Conservation (phyloP, 2,329 filamentous ascomycete species). For the Fusarium sp. region DNA sequence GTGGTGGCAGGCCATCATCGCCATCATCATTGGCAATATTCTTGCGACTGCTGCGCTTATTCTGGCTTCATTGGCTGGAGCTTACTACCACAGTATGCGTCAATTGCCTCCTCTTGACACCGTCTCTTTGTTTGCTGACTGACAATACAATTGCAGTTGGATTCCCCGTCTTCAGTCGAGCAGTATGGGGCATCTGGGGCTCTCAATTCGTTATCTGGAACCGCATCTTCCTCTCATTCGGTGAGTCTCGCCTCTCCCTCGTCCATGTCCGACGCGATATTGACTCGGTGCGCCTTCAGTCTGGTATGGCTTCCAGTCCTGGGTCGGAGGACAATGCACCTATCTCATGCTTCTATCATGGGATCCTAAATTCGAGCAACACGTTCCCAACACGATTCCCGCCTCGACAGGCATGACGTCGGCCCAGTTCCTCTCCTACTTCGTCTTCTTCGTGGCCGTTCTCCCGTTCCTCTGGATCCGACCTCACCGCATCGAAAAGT, state of each 20-base stretch:
- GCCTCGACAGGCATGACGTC: constrained; percentile 56
- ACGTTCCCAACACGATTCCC: constrained; percentile 57
- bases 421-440: constrained; percentile 56
- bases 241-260: constrained; percentile 39
- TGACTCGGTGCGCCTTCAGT: neutral
- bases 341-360: constrained; percentile 59
- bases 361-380: constrained; percentile 56
- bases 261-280: neutral
- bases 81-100: constrained; percentile 54
- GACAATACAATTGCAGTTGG: constrained; percentile 46
- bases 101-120: neutral
- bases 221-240: constrained; percentile 55
- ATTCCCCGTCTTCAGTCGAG: constrained; percentile 54
- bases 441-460: constrained; percentile 57
- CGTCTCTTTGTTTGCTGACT: constrained; percentile 1
- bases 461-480: constrained; percentile 58
- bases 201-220: constrained; percentile 57
- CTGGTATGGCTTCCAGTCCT: constrained; percentile 59
- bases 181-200: constrained; percentile 56
- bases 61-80: constrained; percentile 56
- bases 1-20: constrained; percentile 58
- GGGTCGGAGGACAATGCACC: constrained; percentile 59
- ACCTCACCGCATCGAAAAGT: constrained; percentile 56
- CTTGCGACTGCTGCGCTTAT: constrained; percentile 55
- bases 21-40: constrained; percentile 53